phyloP scores from a whole-genome alignment of 306 rosid species.

The Quercus robur region DNA sequence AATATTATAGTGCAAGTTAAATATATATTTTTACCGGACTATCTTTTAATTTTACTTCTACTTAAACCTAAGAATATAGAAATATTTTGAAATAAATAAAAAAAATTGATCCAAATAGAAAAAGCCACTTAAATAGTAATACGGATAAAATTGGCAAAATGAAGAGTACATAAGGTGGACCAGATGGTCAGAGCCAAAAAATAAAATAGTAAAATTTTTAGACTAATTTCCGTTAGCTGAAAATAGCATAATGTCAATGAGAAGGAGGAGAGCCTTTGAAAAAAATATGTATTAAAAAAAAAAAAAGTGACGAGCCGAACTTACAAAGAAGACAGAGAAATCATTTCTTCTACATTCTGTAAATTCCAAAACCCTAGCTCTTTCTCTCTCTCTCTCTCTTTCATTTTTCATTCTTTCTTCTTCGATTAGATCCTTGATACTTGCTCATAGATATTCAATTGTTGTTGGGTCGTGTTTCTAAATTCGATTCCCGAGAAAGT shows the following conservation, averaged over 20 bases:
- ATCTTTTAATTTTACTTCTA: fast-evolving
- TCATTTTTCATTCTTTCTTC: neutral
- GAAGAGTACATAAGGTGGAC: too few relatives aligned
- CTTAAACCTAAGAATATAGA: fast-evolving
- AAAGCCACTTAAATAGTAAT: fast-evolving
- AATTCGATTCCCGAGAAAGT: slow-evolving; percentile 30
- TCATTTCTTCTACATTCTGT: slow-evolving; percentile 1
- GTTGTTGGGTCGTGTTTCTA: neutral
- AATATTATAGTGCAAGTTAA: fast-evolving
- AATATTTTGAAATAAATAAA: too few relatives aligned
- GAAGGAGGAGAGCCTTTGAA: neutral
- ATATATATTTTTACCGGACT: fast-evolving
- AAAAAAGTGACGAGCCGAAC: neutral
- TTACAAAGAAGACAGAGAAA: neutral
- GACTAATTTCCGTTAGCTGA: neutral
- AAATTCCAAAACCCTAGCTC: slow-evolving; percentile 46
- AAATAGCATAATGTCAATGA: neutral
- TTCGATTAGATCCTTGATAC: slow-evolving; percentile 31
- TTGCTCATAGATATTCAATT: neutral
- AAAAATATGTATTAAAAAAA: neutral
- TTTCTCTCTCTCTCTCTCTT: neutral
- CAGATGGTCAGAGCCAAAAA: neutral
- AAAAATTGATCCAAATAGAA: fast-evolving
- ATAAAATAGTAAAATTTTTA: neutral
- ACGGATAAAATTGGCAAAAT: neutral